Percentiles rank a stretch among this genome's conserved stretches.
phyloP scores from a whole-genome alignment of 2,329 filamentous ascomycete species.

The Aspergillus transmontanensis region DNA sequence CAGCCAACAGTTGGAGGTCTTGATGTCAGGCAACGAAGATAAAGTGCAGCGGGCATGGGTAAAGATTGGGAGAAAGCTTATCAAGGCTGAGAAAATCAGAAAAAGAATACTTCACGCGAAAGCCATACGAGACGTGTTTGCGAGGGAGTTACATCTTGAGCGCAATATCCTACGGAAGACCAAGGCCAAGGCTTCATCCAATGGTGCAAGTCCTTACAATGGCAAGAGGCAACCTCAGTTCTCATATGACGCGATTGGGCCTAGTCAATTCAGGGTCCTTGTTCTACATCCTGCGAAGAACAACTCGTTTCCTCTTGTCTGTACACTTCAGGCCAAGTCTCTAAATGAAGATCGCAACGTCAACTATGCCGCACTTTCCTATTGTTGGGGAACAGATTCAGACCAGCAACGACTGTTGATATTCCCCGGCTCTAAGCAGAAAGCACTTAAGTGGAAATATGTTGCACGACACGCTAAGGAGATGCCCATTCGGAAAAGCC shows the following conservation, averaged over 20 bases:
- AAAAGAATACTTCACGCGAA: not conserved
- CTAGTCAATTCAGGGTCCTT: not conserved
- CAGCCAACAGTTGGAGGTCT: no score
- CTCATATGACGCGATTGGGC: not conserved
- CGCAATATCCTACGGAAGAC: not conserved
- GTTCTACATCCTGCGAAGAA: not conserved
- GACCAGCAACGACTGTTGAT: not conserved
- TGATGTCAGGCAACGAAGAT: no score
- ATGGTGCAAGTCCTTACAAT: not conserved
- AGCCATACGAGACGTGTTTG: not conserved
- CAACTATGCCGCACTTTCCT: not conserved
- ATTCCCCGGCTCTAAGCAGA: not conserved
- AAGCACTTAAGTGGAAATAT: not conserved
- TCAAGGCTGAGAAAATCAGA: not conserved
- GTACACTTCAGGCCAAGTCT: not conserved
- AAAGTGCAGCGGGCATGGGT: not conserved
- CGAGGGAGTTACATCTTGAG: not conserved
- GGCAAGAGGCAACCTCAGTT: not conserved
- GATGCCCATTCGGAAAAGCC: not conserved
- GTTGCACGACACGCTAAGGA: not conserved
- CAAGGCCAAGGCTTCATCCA: not conserved
- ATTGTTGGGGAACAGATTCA: not conserved
- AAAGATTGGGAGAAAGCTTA: not conserved
- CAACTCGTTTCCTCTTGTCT: not conserved
- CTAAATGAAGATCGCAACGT: not conserved